Conservation (phyloP, 176 grass and related monocot species). For the Puccinellia tenuiflora region DNA sequence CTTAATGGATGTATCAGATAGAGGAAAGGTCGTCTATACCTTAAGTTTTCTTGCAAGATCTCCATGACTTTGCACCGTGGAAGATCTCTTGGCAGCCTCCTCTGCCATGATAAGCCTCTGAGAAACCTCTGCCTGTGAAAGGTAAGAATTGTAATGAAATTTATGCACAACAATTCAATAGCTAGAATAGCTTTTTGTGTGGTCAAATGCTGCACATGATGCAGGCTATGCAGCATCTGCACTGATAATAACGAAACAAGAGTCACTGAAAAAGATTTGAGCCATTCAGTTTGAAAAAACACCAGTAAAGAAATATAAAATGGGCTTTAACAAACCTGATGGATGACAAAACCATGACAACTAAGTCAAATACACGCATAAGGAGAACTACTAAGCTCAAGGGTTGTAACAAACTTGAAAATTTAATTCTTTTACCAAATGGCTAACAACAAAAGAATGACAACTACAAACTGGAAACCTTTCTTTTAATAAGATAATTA, state of each 20-base stretch:
- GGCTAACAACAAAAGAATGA: not conserved
- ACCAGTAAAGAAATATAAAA: constrained; percentile 4
- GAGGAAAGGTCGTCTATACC: constrained; percentile 36
- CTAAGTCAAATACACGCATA: not conserved
- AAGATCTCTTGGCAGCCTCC: constrained; percentile 59
- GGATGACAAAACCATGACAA: not conserved
- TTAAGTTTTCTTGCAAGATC: constrained; percentile 94
- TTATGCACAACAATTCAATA: constrained; percentile 2
- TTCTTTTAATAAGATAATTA: constrained; percentile 7
- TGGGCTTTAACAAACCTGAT: not conserved
- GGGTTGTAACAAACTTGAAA: not conserved
- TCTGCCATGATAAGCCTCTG: constrained; percentile 79
- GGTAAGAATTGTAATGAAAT: constrained; percentile 29
- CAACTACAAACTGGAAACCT: not conserved
- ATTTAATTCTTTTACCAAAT: not conserved
- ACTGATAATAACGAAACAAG: not conserved
- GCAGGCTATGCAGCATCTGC: not conserved
- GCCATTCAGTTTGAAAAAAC: not conserved
- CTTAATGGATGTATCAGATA: not conserved
- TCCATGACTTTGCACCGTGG: constrained; percentile 65
- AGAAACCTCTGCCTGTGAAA: constrained; percentile 79
- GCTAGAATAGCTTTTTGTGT: not conserved
- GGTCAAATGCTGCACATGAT: not conserved
- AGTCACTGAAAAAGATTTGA: not conserved
- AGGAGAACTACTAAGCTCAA: not conserved